A percentile compares a stretch with the other conserved stretches of the same genome.
phyloP scores from a whole-genome alignment of 495 filamentous ascomycete genomes.

The Filosporella fistucella region DNA sequence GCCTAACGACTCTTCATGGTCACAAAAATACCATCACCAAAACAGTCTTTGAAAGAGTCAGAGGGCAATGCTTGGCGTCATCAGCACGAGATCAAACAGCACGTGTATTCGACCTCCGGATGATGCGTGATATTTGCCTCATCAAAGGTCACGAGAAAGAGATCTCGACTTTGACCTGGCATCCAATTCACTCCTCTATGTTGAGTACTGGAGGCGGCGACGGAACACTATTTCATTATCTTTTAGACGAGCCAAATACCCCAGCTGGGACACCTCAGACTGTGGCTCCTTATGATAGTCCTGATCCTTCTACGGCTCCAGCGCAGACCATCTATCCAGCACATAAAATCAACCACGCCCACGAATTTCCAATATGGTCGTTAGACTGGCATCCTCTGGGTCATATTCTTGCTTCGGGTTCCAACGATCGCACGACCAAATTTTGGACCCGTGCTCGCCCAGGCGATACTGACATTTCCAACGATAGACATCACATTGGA shows the following conservation, averaged over 20 bases:
- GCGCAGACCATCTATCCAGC: conserved; percentile 86
- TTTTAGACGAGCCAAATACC: conserved; percentile 86
- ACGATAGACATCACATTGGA: conserved; percentile 91
- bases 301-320: conserved; percentile 70
- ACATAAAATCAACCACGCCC: conserved; percentile 78
- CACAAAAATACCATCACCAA: conserved; percentile 96
- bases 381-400: conserved; percentile 96
- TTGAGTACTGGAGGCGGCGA: conserved; percentile 90
- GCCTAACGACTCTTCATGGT: conserved; percentile 90
- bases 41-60: conserved; percentile 78
- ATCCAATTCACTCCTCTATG: conserved; percentile 82
- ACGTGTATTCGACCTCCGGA: conserved; percentile 88
- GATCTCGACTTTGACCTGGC: conserved; percentile 88
- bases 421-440: conserved; percentile 91
- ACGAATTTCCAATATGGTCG: conserved; percentile 93
- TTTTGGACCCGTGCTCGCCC: conserved; percentile 92
- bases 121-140: conserved; percentile 96
- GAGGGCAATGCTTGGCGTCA: conserved; percentile 80
- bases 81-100: conserved; percentile 90
- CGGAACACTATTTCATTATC: conserved; percentile 84
- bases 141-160: conserved; percentile 93
- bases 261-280: conserved; percentile 62
- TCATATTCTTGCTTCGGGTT: conserved; percentile 96
- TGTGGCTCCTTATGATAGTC: conserved; percentile 75
- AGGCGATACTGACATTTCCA: conserved; percentile 76